phyloP scores from a whole-genome alignment of 495 filamentous ascomycete species.

The Entonaema liquescens region DNA sequence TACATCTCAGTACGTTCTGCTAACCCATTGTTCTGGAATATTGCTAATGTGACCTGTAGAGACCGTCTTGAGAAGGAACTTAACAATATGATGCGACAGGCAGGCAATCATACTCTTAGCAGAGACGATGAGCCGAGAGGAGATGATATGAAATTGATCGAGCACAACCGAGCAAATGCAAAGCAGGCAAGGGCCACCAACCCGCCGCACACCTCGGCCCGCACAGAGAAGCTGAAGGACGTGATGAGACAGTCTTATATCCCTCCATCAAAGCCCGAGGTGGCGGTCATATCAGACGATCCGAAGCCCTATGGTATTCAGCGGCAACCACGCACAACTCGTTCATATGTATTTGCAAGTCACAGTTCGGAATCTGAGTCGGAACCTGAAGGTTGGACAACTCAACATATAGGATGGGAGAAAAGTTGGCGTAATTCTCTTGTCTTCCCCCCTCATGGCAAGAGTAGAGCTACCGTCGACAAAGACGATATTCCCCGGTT shows the following conservation, averaged over 20 bases:
- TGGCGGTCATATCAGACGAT: slow-evolving; percentile 13
- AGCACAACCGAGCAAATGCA: slow-evolving; percentile 26
- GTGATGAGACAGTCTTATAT: slow-evolving; percentile 13
- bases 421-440: slow-evolving; percentile 65
- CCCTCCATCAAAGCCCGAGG: not conserved
- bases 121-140: slow-evolving; percentile 4
- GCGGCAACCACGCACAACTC: slow-evolving; percentile 29
- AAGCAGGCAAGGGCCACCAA: not conserved
- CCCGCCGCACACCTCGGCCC: not conserved
- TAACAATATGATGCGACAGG: slow-evolving; percentile 9
- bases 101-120: slow-evolving; percentile 1
- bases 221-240: slow-evolving; percentile 22
- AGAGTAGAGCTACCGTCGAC: slow-evolving; percentile 77
- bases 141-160: slow-evolving; percentile 40
- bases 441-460: slow-evolving; percentile 72
- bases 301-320: not conserved
- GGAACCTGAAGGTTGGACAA: slow-evolving; percentile 52
- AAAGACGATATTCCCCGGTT: slow-evolving; percentile 81
- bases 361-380: slow-evolving; percentile 21
- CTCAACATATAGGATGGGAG: slow-evolving; percentile 53
- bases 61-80: slow-evolving; percentile 30
- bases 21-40: not conserved
- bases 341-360: slow-evolving; percentile 12
- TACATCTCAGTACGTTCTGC: slow-evolving; percentile 18
- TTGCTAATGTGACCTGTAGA: slow-evolving; percentile 28